Conservation (phyloP, 441 rosid genomes). For the Syzygium syzygioides region DNA sequence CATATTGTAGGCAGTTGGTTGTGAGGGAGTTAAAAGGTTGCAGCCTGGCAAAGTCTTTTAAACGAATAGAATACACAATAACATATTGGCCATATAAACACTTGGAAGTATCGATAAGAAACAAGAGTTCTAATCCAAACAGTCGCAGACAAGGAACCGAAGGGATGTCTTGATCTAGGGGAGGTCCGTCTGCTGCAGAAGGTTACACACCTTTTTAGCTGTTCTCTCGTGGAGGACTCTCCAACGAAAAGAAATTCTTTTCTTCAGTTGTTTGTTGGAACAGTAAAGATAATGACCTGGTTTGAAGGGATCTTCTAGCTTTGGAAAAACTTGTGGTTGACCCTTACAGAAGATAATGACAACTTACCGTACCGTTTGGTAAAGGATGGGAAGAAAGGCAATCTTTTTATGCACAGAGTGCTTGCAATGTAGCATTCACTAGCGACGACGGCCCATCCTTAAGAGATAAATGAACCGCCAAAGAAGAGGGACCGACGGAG, state of each 20-base stretch:
- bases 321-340: not conserved
- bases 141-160: not conserved
- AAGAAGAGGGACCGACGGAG: not conserved
- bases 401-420: not conserved
- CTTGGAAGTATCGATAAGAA: not conserved
- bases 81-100: not conserved
- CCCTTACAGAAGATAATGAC: not conserved
- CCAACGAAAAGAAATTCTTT: not conserved
- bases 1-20: not conserved
- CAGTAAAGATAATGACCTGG: not conserved
- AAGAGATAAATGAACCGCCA: not conserved
- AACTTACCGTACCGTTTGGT: not conserved
- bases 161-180: not conserved
- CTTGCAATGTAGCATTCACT: not conserved
- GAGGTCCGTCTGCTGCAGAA: not conserved
- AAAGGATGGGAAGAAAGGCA: not conserved
- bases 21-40: not conserved
- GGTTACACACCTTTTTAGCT: not conserved
- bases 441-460: not conserved
- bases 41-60: not conserved
- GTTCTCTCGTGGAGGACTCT: not conserved
- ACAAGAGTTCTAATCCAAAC: not conserved
- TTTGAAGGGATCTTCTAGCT: not conserved
- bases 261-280: not conserved
- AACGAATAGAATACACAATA: not conserved